phyloP scores from a whole-genome alignment of 2,329 filamentous ascomycete genomes.

The Ceratocystiopsis sp. region DNA sequence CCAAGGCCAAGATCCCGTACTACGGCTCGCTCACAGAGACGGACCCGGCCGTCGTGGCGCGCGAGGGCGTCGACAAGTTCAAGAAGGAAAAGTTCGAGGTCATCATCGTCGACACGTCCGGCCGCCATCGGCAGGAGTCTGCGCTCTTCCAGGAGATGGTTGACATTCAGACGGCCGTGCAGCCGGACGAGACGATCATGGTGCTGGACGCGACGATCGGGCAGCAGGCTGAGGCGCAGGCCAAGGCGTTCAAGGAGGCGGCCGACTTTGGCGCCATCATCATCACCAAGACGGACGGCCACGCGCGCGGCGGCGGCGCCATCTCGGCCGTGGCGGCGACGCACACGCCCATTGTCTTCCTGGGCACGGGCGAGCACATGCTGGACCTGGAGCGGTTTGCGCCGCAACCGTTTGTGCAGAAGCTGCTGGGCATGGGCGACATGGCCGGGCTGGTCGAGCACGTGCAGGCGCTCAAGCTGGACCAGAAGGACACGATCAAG shows the following conservation, averaged over 20 bases:
- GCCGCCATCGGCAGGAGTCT: constrained; percentile 84
- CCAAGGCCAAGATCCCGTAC: constrained; percentile 97
- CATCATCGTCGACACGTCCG: constrained; percentile 96
- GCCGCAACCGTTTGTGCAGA: constrained; percentile 83
- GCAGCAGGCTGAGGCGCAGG: constrained; percentile 87
- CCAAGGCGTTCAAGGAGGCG: constrained; percentile 90
- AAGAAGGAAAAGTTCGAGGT: constrained; percentile 97
- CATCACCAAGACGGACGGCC: constrained; percentile 96
- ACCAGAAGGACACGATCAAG: constrained; percentile 98
- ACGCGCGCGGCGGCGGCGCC: constrained; percentile 87
- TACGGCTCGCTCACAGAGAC: constrained; percentile 94
- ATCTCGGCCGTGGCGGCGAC: constrained; percentile 96
- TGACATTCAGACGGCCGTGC: constrained; percentile 82
- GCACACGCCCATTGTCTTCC: constrained; percentile 91
- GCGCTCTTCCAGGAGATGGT: constrained; percentile 96
- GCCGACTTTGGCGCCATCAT: constrained; percentile 97
- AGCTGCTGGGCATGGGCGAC: constrained; percentile 92
- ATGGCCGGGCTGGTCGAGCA: constrained; percentile 92
- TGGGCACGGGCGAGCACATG: constrained; percentile 95
- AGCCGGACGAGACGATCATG: constrained; percentile 94
- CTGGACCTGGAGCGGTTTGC: constrained; percentile 86
- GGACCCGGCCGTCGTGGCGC: constrained; percentile 80
- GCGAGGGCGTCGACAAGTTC: constrained; percentile 96
- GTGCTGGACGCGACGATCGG: constrained; percentile 93
- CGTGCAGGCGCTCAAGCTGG: constrained; percentile 84